Evolutionary conservation across 768 basidiomycete genomes (phyloP).

Genomic region (Exidia glandulosa): DNA sequence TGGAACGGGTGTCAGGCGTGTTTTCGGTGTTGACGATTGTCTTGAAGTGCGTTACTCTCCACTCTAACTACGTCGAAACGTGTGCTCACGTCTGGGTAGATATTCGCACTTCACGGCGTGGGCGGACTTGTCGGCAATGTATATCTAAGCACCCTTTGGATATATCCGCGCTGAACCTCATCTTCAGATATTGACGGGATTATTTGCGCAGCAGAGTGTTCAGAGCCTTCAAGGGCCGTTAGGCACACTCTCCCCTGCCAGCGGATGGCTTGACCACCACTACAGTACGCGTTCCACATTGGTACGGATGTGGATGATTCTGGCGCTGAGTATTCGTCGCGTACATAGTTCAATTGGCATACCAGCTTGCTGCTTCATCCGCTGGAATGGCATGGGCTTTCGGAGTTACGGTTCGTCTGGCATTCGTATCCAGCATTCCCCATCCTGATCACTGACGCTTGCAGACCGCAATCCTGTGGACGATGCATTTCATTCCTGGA

Average conservation of each 20-base stretch:
- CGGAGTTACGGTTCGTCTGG: not conserved
- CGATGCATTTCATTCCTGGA: conserved; percentile 81
- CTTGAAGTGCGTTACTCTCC: conserved; percentile 41
- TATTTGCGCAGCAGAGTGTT: conserved; percentile 60
- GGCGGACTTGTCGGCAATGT: conserved; percentile 60
- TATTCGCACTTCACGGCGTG: conserved; percentile 84
- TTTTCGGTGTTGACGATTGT: conserved; percentile 74
- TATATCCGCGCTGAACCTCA: not conserved
- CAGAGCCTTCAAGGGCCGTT: conserved; percentile 49
- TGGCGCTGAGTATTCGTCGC: not conserved
- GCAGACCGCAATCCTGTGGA: conserved; percentile 65
- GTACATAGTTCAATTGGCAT: not conserved
- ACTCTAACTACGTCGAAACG: not conserved
- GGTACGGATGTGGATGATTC: no score
- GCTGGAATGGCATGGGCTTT: not conserved
- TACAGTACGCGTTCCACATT: conserved; percentile 15
- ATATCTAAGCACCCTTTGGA: not conserved
- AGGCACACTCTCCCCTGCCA: conserved; percentile 31
- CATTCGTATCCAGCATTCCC: not conserved
- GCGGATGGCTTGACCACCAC: conserved; percentile 66
- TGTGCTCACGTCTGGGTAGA: not conserved
- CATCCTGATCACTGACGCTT: not conserved
- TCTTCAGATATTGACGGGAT: conserved; percentile 47
- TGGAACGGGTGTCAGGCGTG: conserved; percentile 40
- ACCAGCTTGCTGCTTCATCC: not conserved